Base-by-base conservation (phyloP, 2,329 filamentous ascomycete species). In the Thermoascus crustaceus region DNA sequence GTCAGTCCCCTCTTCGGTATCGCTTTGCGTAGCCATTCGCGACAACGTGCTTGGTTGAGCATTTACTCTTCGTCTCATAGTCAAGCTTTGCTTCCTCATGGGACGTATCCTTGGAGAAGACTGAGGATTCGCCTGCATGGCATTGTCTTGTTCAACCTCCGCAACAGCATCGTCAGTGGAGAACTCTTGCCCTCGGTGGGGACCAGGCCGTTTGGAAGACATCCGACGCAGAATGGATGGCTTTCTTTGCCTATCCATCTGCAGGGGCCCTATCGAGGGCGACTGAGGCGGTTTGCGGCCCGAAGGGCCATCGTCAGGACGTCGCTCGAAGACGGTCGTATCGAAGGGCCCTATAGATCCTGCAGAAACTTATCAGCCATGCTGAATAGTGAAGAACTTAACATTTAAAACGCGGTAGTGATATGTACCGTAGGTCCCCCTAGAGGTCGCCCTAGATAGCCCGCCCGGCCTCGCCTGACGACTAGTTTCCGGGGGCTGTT, bases 101-200 rank as follows among this genome's bases (percentile, higher is more conserved):
- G 58, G 57, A 32, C 49, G 52, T 30, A 59, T 53, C 26, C 58
- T 49, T 4, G 59, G 58, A 13, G 61, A 63, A 29, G 46, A 39
- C 23, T 54, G 51, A 11, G 52, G 48, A n/a, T 46, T 50, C 11
- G 48, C 41, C 46, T 45, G 61, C 46, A 45, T 66, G 60, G 38
- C 75, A 66, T 46, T 72, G 51, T 87, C 83, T 42, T 76, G 75
- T 53, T 85, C 80, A 13, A 94, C 78, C 60, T 95, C 89, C 45
- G 78, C 73, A 16, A 79, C 69, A 53, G 86, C 87, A 57, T 96
- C 89, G 55, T 96, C 88, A 31, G 85, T 85, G 0, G 88, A 95
- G 63, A 94, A 96, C 41, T 89, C 72, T 43, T 84, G 83, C 19
- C 88, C 85, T 35, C 85, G 81, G 55, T 89, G 78, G 2, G 86